Evolutionary conservation across 352 stramenopile species (phyloP).

Genomic region (Phytophthora macrochlamydospora): DNA sequence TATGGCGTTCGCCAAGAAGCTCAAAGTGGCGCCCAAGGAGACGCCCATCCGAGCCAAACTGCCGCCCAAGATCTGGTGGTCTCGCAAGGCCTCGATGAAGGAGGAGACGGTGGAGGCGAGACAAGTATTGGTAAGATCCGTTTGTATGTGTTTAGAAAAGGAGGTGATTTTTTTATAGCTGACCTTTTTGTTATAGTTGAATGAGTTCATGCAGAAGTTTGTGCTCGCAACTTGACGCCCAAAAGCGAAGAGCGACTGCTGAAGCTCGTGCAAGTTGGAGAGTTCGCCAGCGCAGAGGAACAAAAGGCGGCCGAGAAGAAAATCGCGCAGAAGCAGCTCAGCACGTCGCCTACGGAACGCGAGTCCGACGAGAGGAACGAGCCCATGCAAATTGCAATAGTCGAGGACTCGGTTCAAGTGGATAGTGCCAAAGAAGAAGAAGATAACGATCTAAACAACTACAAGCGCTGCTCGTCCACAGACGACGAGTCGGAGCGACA

Average conservation of each 20-base stretch:
- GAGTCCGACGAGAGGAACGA: constrained; percentile 26
- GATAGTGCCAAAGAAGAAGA: constrained; percentile 4
- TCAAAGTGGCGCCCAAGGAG: constrained; percentile 41
- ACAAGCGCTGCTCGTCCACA: constrained; percentile 16
- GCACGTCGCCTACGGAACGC: constrained; percentile 14
- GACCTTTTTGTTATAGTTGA: constrained; percentile 38
- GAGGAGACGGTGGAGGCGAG: constrained; percentile 66
- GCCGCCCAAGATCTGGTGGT: constrained; percentile 63
- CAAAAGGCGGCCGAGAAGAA: constrained; percentile 30
- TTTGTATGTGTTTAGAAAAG: no score
- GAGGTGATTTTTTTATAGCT: no score
- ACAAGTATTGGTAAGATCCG: constrained; percentile 57
- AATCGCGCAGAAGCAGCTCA: constrained; percentile 31
- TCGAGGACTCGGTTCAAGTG: constrained; percentile 12
- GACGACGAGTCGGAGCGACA: constrained; percentile 18
- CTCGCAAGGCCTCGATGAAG: constrained; percentile 52
- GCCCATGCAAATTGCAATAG: constrained; percentile 11
- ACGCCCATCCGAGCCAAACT: constrained; percentile 35
- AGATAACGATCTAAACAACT: constrained; percentile 12
- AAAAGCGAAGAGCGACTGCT: constrained; percentile 51
- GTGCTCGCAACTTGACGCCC: constrained; percentile 43
- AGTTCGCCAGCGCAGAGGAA: constrained; percentile 43
- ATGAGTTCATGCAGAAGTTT: constrained; percentile 78
- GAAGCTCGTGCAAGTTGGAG: constrained; percentile 63
- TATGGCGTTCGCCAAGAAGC: constrained; percentile 42